Percentiles rank a stretch among this genome's conserved stretches.
phyloP scores from a whole-genome alignment of 1,284 basidiomycete species.

The Sporisorium reilianum region DNA sequence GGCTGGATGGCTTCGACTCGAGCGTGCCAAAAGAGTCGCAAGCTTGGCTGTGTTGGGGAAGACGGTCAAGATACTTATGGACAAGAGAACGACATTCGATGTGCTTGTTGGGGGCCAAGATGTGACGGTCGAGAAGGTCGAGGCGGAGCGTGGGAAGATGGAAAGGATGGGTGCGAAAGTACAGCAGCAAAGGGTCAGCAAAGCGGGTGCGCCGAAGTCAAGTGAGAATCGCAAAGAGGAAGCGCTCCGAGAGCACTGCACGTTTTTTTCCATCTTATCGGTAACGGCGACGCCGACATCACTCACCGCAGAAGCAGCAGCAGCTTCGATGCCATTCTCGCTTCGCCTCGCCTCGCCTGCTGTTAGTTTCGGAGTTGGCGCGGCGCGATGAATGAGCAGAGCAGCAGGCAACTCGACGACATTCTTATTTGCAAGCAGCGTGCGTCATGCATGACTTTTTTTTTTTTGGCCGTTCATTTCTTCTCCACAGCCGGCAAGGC shows the following conservation, averaged over 20 bases:
- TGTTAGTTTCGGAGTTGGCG: too few relatives aligned
- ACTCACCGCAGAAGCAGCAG: too few relatives aligned
- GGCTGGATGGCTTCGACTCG: too few relatives aligned
- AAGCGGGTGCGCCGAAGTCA: not conserved
- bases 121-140: not conserved
- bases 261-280: slow-evolving; percentile 2
- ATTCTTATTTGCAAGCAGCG: too few relatives aligned
- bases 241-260: too few relatives aligned
- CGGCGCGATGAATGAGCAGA: too few relatives aligned
- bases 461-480: not conserved
- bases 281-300: not conserved
- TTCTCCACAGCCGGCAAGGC: not conserved
- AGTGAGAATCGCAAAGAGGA: not conserved
- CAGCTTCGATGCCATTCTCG: not conserved
- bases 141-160: too few relatives aligned
- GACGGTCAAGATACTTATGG: too few relatives aligned
- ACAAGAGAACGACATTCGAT: slow-evolving; percentile 7
- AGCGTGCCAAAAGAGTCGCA: too few relatives aligned
- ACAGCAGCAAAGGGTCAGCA: not conserved
- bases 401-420: too few relatives aligned
- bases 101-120: not conserved
- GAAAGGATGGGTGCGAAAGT: not conserved
- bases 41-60: not conserved
- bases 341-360: too few relatives aligned
- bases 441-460: too few relatives aligned